These are phyloP conservation scores for Myxozyma melibiosi DNA, from an alignment of 805 yeast genomes.

Conservation along the genomic window DNA sequence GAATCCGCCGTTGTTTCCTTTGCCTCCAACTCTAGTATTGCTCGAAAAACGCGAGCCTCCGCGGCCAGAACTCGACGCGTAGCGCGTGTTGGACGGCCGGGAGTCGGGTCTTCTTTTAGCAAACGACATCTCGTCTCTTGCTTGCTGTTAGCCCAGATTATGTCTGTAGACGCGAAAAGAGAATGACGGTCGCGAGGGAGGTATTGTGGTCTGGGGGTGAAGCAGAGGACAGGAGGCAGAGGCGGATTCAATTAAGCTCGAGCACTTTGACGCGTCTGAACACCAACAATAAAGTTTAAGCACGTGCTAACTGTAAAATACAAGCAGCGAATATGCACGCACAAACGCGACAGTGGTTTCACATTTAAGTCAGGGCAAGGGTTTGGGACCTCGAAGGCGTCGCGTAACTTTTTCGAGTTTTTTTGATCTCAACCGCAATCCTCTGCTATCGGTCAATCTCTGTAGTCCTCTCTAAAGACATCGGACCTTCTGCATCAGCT, in stretches of 20 bases:
- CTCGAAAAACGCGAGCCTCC: conserved; percentile 9
- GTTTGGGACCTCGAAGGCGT: not conserved
- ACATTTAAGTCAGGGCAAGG: not conserved
- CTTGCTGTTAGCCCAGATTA: too few relatives aligned
- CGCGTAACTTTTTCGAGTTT: conserved; percentile 2
- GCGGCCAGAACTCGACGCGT: conserved; percentile 3
- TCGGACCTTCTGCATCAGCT: not conserved
- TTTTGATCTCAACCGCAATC: not conserved
- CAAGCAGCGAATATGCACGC: not conserved
- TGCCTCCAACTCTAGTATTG: not conserved
- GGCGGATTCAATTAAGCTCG: too few relatives aligned
- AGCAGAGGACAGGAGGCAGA: not conserved
- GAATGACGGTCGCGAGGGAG: too few relatives aligned
- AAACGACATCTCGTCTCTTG: not conserved
- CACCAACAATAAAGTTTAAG: not conserved
- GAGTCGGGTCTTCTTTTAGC: not conserved
- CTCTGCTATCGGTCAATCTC: not conserved
- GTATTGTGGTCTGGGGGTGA: not conserved
- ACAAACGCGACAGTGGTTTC: conserved; percentile 11
- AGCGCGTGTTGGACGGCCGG: conserved; percentile 19
- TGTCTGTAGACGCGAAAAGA: too few relatives aligned
- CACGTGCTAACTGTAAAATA: not conserved
- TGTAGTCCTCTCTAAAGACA: too few relatives aligned
- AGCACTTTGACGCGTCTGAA: conserved; percentile 3
- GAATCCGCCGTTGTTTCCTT: not conserved